Evolutionary conservation across 1,139 yeast species (phyloP).

Genomic region (Kodamaea ohmeri): DNA sequence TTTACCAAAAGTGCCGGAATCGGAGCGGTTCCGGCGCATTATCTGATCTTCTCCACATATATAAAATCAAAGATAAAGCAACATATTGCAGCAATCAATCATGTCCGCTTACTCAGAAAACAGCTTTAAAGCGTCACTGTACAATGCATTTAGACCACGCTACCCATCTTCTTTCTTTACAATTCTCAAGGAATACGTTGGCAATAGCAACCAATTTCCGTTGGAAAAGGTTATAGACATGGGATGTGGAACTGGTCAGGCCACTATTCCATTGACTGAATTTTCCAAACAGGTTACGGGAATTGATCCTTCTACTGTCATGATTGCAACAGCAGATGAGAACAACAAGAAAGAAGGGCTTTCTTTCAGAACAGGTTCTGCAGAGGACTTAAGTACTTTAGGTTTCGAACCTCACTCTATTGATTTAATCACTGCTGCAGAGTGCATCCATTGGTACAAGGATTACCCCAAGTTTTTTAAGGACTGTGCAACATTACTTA

Average conservation of each 20-base stretch:
- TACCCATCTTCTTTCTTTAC: slow-evolving; percentile 24
- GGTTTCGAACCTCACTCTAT: slow-evolving; percentile 17
- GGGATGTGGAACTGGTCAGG: slow-evolving; percentile 45
- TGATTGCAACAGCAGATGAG: slow-evolving; percentile 36
- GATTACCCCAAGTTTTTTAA: slow-evolving; percentile 35
- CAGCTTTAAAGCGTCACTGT: slow-evolving; percentile 56
- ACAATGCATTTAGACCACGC: slow-evolving; percentile 47
- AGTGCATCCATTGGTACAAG: slow-evolving; percentile 47
- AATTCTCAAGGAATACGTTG: slow-evolving; percentile 24
- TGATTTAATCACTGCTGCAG: slow-evolving; percentile 45
- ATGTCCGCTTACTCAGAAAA: slow-evolving; percentile 69
- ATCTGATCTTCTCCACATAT: no score
- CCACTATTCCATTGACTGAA: slow-evolving; percentile 35
- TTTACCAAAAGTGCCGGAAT: no score
- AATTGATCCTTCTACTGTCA: slow-evolving; percentile 31
- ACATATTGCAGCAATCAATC: no score
- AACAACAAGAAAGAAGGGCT: slow-evolving; percentile 24
- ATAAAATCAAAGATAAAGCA: not conserved
- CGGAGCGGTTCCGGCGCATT: no score
- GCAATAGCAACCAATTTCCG: slow-evolving; percentile 16
- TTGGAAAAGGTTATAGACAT: slow-evolving; percentile 30
- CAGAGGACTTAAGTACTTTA: slow-evolving; percentile 20
- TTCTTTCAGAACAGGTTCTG: slow-evolving; percentile 34
- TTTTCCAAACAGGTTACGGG: slow-evolving; percentile 31
- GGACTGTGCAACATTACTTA: slow-evolving; percentile 28